Percentiles rank a stretch among this genome's conserved stretches.
phyloP scores from a whole-genome alignment of 2,329 filamentous ascomycete species.

The Paecilomyces dactylethromorphus region DNA sequence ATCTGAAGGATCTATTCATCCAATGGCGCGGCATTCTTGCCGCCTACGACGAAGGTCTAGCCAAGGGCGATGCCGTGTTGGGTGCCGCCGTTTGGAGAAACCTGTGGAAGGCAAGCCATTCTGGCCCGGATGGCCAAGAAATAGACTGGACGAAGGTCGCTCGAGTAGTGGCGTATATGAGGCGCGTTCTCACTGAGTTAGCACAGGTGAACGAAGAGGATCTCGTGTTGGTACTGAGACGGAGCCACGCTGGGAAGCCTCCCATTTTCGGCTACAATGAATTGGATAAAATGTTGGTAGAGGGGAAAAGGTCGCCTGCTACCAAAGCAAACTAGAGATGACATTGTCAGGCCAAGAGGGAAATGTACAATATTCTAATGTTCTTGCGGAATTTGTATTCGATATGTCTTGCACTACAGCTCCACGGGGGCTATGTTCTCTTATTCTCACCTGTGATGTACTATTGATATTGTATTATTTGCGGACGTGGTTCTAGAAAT shows the following conservation, averaged over 20 bases:
- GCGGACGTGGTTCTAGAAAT: background rate
- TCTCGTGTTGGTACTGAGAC: constrained; percentile 45
- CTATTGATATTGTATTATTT: background rate
- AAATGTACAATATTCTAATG: background rate
- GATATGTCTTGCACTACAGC: background rate
- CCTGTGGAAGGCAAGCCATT: constrained; percentile 67
- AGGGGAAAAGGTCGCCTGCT: constrained; percentile 16
- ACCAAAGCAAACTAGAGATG: constrained; percentile 1
- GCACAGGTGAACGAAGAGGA: constrained; percentile 48
- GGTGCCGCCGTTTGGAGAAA: constrained; percentile 83
- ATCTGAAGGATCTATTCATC: constrained; percentile 79
- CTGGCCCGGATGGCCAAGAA: constrained; percentile 34
- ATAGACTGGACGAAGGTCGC: constrained; percentile 57
- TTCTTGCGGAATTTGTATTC: background rate
- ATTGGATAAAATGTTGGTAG: constrained; percentile 33
- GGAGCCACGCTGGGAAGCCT: constrained; percentile 27
- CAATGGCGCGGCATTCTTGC: constrained; percentile 86
- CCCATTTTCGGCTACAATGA: constrained; percentile 28
- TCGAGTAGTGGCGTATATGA: constrained; percentile 57
- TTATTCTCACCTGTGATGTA: background rate
- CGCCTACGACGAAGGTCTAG: constrained; percentile 48
- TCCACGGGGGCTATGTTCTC: background rate
- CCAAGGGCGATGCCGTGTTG: constrained; percentile 41
- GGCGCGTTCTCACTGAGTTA: constrained; percentile 50
- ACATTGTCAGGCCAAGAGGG: background rate